A percentile compares a stretch with the other conserved stretches of the same genome.
Evolutionary conservation across 495 filamentous ascomycete genomes (phyloP).

Genomic region (Parmelia sp.): DNA sequence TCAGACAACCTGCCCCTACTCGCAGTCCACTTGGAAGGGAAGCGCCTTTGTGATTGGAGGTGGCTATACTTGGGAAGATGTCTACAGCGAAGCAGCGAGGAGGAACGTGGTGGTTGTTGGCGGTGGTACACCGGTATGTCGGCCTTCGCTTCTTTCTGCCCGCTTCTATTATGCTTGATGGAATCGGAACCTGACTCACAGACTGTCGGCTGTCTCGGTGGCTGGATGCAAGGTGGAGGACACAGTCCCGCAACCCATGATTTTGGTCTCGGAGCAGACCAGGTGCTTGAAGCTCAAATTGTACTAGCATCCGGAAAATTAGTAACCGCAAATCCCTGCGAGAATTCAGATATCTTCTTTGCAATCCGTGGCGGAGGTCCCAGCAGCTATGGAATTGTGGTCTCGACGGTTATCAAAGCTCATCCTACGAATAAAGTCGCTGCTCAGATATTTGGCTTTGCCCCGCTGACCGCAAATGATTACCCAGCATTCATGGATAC

Average conservation of each 20-base stretch:
- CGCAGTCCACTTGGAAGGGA: slow-evolving; percentile 28
- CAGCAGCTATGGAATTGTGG: slow-evolving; percentile 45
- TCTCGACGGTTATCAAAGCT: slow-evolving; percentile 39
- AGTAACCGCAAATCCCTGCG: slow-evolving; percentile 43
- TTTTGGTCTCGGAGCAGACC: slow-evolving; percentile 37
- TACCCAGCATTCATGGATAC: slow-evolving; percentile 27
- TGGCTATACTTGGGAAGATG: slow-evolving; percentile 36
- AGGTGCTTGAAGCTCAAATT: slow-evolving; percentile 44
- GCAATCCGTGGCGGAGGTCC: slow-evolving; percentile 48
- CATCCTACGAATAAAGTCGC: slow-evolving; percentile 35
- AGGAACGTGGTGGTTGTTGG: slow-evolving; percentile 34
- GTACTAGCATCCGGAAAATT: slow-evolving; percentile 51
- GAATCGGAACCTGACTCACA: slow-evolving; percentile 12
- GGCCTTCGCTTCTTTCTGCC: neutral
- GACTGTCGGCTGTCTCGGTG: slow-evolving; percentile 38
- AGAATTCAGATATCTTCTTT: slow-evolving; percentile 57
- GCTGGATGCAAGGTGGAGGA: slow-evolving; percentile 39
- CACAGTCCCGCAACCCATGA: slow-evolving; percentile 29
- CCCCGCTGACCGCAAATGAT: slow-evolving; percentile 22
- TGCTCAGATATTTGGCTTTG: slow-evolving; percentile 35
- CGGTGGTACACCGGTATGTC: slow-evolving; percentile 33
- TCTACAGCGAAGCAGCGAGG: slow-evolving; percentile 29
- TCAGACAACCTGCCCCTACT: slow-evolving; percentile 20
- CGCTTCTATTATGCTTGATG: neutral
- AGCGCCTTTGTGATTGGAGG: slow-evolving; percentile 35